phyloP scores from a whole-genome alignment of 148 eudicot species.

The Nyssa sinensis region DNA sequence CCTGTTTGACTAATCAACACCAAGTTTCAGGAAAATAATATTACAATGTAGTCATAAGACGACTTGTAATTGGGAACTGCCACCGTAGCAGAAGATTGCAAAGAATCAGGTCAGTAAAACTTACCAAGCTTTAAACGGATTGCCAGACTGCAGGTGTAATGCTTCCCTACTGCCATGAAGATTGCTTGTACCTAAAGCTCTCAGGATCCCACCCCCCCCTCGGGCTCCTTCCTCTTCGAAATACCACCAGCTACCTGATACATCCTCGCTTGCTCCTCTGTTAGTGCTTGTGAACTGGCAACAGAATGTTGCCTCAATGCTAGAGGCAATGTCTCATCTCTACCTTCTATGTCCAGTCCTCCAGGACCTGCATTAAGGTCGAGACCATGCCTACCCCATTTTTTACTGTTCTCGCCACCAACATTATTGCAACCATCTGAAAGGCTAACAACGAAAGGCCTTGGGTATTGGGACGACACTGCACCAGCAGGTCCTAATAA shows the following conservation, averaged over 20 bases:
- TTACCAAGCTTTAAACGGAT: conserved; percentile 20
- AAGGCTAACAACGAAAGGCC: conserved; percentile 59
- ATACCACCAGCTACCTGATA: conserved; percentile 53
- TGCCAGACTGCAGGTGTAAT: conserved; percentile 5
- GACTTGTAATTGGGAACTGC: not conserved
- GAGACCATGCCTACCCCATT: conserved; percentile 71
- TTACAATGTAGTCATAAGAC: not conserved
- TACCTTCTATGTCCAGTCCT: conserved; percentile 45
- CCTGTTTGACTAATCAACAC: not conserved
- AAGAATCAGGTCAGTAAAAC: conserved; percentile 6
- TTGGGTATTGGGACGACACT: conserved; percentile 58
- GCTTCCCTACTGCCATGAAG: conserved; percentile 61
- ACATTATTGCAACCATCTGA: conserved; percentile 48
- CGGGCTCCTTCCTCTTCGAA: conserved; percentile 77
- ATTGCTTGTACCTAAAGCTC: conserved; percentile 56
- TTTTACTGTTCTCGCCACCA: conserved; percentile 44
- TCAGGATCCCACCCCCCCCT: conserved; percentile 72
- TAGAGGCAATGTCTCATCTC: conserved; percentile 45
- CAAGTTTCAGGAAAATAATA: not conserved
- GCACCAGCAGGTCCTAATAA: conserved; percentile 48
- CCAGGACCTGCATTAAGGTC: conserved; percentile 89
- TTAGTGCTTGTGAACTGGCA: conserved; percentile 43
- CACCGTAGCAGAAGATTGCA: too few relatives aligned
- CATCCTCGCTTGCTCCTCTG: conserved; percentile 69
- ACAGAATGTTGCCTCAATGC: conserved; percentile 49